Percentiles rank a stretch among this genome's conserved stretches.
These are phyloP conservation scores for Eleusine coracana DNA, from an alignment of 176 grass and related monocot species.

Conservation along the genomic window DNA sequence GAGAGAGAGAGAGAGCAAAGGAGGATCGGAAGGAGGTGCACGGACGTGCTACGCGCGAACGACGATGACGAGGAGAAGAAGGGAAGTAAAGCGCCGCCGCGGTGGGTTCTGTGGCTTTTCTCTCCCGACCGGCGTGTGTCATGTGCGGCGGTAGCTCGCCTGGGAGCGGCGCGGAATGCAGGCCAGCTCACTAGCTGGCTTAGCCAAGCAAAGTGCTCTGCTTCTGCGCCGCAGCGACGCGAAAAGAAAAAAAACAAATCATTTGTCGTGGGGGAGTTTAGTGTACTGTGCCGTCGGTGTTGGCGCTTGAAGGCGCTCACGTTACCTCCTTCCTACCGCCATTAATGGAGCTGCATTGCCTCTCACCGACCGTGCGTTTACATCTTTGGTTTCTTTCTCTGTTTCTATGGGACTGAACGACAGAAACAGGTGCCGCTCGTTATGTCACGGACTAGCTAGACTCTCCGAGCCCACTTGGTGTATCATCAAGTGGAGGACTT, in stretches of 20 bases:
- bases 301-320: constrained; percentile 28
- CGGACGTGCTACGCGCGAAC: neutral
- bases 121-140: neutral
- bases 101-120: constrained; percentile 38
- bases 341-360: constrained; percentile 40
- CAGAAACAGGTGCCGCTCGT: neutral
- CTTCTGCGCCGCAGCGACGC: neutral
- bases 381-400: neutral
- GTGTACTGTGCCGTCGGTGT: constrained; percentile 1
- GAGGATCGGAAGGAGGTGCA: no score
- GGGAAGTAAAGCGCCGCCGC: constrained; percentile 49
- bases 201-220: neutral
- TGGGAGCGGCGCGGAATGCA: constrained; percentile 47
- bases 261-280: neutral
- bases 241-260: neutral
- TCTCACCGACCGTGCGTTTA: neutral
- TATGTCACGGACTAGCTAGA: neutral
- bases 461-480: neutral
- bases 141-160: constrained; percentile 31
- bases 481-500: neutral
- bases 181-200: constrained; percentile 35
- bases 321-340: constrained; percentile 36
- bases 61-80: neutral
- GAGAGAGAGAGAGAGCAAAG: no score
- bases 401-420: neutral